Base-by-base conservation (phyloP, 495 filamentous ascomycete species). In the Xylaria castorea region DNA sequence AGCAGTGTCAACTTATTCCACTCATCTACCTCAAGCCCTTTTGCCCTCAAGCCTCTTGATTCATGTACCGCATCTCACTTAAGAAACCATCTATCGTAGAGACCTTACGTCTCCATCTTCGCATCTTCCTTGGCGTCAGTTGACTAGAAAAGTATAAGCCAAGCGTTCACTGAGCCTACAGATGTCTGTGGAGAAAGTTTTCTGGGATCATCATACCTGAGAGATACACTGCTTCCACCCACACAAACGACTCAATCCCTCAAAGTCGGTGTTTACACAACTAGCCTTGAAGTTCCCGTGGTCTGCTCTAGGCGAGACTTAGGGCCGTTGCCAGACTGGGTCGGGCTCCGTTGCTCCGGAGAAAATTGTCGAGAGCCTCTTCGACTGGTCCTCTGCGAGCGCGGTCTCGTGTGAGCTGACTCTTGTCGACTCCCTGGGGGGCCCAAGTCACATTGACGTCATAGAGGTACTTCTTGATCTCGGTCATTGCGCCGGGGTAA, bases 401-500 rank as follows among this genome's bases (percentile, higher is more conserved):
- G 18, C 40, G 61, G 25, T 64, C 38, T 44, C 61, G 38, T 14
- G 61, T 64, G 40, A 46, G 61, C n/a, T 46, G n/a, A 30, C 25
- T 7, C 38, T 44, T 32, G 38, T 46, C 61, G 25, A 64, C 22
- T 44, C 22, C 40, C 25, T 46, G 38, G 11, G 61, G 61, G 22
- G n/a, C 22, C 61, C 61, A 64, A 27, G n/a, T 6, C 40, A 46
- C 40, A 27, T 18, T 22, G 40, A 64, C 11, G n/a, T 9, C 25
- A 20, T 64, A 46, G 32, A 64, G 61, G 25, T 64, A 64, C 40
- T 64, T 64, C 40, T 64, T 64, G 40, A 64, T 30, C 61, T 64
- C 61, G 3, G 40, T 30, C 22, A 64, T 27, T 18, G 38, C 61
- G 8, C 61, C 61, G 36, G 25, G 22, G 14, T 8, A 9, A 20